Evolutionary conservation across 495 filamentous ascomycete species (phyloP), one percentile per base, ranked within the genome.

Genomic region (Penicillium robsamsonii): DNA sequence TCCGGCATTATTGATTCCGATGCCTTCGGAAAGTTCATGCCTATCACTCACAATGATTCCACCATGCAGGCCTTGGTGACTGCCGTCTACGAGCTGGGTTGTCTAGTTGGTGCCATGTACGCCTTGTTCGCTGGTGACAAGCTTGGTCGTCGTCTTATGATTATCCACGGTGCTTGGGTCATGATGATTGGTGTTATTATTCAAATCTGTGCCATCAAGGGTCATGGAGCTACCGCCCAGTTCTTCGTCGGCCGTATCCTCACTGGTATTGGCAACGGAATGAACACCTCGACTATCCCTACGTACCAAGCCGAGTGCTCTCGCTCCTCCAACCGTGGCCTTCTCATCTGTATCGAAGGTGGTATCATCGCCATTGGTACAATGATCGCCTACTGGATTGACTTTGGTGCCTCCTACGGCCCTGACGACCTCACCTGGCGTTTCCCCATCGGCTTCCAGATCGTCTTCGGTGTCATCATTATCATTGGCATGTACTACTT

Each of bases 271-370:
- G 88, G 87, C 13, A 92, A 90, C 61, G 89, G 87, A 38, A 89
- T 90, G 71, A 91, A 90, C 68, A 89, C 86, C 0, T 85, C 81
- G 0, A 90, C 86, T 4, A 90, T 92, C 47, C 89, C 89, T 2
- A 90, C 88, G 1, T 92, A 91, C 65, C 89, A 92, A 72, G 88
- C 87, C 10, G 86, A 89, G 66, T 88, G 87, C 70, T 86, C 84
- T 25, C 84, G 85, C 56, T 85, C 88, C 0, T 84, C 80, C 61
- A 92, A 92, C 68, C 82, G 90, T 61, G 90, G 90, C 54, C 82
- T 91, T 5, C 72, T 92, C 46, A 91, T 95, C 66, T 92, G 89
- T 73, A 91, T 93, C 52, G 88, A 92, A 64, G 90, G 90, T 59
- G 85, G 83, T 61, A 78, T 84, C 56, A 91, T 92, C 57, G 89